Conservation (phyloP, 2,329 filamentous ascomycete species). For the Parasarocladium wereldwijsianum region DNA sequence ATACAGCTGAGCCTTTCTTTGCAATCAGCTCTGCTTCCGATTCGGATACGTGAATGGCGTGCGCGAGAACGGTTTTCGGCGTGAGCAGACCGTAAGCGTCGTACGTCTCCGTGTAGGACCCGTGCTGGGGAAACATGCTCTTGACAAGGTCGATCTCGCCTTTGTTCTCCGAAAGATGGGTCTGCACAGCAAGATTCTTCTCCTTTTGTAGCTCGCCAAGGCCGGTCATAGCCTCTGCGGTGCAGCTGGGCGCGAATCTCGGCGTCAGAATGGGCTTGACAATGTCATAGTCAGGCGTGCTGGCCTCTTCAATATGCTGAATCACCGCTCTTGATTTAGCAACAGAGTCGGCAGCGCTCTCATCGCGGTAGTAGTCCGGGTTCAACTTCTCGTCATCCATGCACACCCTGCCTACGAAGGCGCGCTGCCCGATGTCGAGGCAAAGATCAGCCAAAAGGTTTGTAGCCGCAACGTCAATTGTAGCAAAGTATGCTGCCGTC, state of each 20-base stretch:
- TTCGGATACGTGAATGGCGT: constrained; percentile 62
- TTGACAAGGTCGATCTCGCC: constrained; percentile 59
- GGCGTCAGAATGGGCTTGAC: constrained; percentile 71
- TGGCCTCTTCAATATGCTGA: constrained; percentile 49
- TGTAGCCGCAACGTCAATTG: constrained; percentile 73
- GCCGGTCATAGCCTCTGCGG: constrained; percentile 38
- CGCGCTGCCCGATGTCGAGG: constrained; percentile 65
- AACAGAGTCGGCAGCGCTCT: constrained; percentile 42
- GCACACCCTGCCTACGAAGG: constrained; percentile 85
- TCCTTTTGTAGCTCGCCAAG: constrained; percentile 52
- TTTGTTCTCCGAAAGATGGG: constrained; percentile 76
- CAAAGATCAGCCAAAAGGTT: constrained; percentile 82
- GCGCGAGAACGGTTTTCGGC: constrained; percentile 64
- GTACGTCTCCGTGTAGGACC: constrained; percentile 65
- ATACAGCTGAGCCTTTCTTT: constrained; percentile 47
- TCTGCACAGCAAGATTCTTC: constrained; percentile 60
- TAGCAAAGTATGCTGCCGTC: constrained; percentile 88
- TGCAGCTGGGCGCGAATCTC: constrained; percentile 51
- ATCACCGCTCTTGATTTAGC: constrained; percentile 44
- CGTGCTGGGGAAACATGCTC: constrained; percentile 48
- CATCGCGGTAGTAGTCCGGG: constrained; percentile 70
- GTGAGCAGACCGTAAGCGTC: constrained; percentile 57
- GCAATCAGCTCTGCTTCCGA: constrained; percentile 53
- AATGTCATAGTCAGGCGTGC: constrained; percentile 47
- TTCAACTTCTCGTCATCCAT: constrained; percentile 62